phyloP scores from a whole-genome alignment of 2,329 filamentous ascomycete species.

The Aspergillus terreus region DNA sequence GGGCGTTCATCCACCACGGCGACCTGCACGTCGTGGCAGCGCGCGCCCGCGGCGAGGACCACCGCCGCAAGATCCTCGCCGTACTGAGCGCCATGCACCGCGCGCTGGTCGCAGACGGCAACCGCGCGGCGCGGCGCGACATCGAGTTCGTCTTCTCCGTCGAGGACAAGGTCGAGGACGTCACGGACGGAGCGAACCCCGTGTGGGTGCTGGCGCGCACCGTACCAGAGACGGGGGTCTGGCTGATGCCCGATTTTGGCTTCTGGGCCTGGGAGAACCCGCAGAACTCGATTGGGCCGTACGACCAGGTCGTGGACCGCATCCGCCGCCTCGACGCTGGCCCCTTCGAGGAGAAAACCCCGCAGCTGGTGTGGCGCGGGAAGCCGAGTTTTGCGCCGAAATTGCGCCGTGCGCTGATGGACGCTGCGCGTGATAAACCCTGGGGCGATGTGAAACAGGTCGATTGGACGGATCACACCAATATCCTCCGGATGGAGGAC shows the following conservation, averaged over 20 bases:
- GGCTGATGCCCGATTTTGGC: slow-evolving; percentile 53
- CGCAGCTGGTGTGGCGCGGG: slow-evolving; percentile 49
- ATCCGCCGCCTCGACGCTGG: slow-evolving; percentile 22
- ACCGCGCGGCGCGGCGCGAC: slow-evolving; percentile 33
- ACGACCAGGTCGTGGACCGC: slow-evolving; percentile 32
- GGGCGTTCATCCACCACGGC: slow-evolving; percentile 30
- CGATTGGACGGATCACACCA: slow-evolving; percentile 37
- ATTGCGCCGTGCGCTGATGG: slow-evolving; percentile 38
- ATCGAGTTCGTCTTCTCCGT: slow-evolving; percentile 47
- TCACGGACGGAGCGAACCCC: slow-evolving; percentile 30
- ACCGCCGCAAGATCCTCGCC: slow-evolving; percentile 37
- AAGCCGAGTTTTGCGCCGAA: slow-evolving; percentile 42
- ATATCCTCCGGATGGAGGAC: slow-evolving; percentile 48
- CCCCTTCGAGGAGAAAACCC: slow-evolving; percentile 36
- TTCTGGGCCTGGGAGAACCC: slow-evolving; percentile 48
- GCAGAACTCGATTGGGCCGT: slow-evolving; percentile 33
- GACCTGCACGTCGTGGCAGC: slow-evolving; percentile 30
- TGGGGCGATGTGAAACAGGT: slow-evolving; percentile 48
- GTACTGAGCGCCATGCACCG: slow-evolving; percentile 48
- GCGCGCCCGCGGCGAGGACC: slow-evolving; percentile 32
- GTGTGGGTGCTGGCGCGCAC: slow-evolving; percentile 44
- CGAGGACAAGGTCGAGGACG: slow-evolving; percentile 43
- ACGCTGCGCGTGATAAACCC: slow-evolving; percentile 35
- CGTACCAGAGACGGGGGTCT: slow-evolving; percentile 39
- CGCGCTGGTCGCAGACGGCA: slow-evolving; percentile 40